Percentiles rank a stretch among this genome's conserved stretches.
phyloP scores from a whole-genome alignment of 192 early-diverging fungal species.

The Coemansia sp. region DNA sequence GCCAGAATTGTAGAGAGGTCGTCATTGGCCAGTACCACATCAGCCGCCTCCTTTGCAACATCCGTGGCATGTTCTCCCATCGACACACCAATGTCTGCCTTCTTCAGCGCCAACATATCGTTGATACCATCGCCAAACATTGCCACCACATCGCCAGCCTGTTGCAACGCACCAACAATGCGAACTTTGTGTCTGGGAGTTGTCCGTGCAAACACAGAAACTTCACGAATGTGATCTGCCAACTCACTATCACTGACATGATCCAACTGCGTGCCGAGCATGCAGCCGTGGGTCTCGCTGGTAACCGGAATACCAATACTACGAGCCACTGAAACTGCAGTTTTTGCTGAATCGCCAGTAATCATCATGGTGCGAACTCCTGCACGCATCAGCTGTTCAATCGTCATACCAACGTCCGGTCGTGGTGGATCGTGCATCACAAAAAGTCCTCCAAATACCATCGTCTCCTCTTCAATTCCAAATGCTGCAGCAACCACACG shows the following conservation, averaged over 20 bases:
- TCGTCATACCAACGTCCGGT: constrained; percentile 69
- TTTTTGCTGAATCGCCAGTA: constrained; percentile 92
- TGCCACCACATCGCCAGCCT: constrained; percentile 82
- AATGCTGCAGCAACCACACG: constrained; percentile 84
- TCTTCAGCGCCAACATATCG: constrained; percentile 89
- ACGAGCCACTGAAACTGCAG: constrained; percentile 85
- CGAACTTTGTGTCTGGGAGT: constrained; percentile 88
- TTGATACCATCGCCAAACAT: constrained; percentile 98
- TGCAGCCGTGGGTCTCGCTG: constrained; percentile 58
- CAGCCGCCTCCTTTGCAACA: constrained; percentile 93
- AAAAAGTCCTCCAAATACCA: constrained; percentile 79
- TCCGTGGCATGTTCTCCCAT: constrained; percentile 96
- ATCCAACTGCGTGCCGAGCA: constrained; percentile 72
- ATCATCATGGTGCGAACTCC: constrained; percentile 96
- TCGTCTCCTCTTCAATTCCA: constrained; percentile 56
- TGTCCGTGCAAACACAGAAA: constrained; percentile 77
- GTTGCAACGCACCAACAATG: constrained; percentile 86
- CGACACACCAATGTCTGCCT: constrained; percentile 95
- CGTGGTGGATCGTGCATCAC: constrained; percentile 94
- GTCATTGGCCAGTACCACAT: constrained; percentile 96
- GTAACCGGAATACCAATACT: constrained; percentile 72
- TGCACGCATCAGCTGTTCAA: constrained; percentile 66
- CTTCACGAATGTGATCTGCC: constrained; percentile 59
- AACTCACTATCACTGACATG: constrained; percentile 64
- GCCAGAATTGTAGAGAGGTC: constrained; percentile 89